Base-by-base conservation (phyloP, 1,284 basidiomycete species). In the Puccinia novopanici region DNA sequence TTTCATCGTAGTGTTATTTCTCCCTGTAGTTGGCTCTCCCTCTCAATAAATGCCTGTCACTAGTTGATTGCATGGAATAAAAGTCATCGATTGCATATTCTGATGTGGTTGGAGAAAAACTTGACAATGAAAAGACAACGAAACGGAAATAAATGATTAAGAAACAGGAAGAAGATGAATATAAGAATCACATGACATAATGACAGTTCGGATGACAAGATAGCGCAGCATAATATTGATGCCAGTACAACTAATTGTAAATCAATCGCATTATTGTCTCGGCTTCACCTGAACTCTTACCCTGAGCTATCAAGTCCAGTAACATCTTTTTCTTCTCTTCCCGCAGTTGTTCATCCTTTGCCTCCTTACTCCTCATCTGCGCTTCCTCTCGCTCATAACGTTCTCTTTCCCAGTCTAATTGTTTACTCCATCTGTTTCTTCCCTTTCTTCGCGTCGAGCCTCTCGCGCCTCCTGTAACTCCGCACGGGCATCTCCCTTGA, bases 371-470 rank as follows among this genome's bases (percentile, higher is more conserved):
- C 15, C 8, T 15, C 8, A 15, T 45, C 45, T 8, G 6, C 9
- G 50, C 9, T 61, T 37, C 30, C 8, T 24, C 34, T 27, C 61
- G n/a, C 15, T 61, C 24, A 27, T 65, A 65, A 15, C 61, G 27
- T n/a, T 65, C 61, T n/a, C 61, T 34, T 37, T 65, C 61, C 61
- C 61, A 65, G 1, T 40, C 17, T 17, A 65, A 27, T n/a, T 65
- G 59, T 30, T 24, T 15, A 61, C 3, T 37, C 59, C 59, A 61
- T 37, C 34, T 6, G 34, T 30, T 34, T 4, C 17, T 30, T 61
- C 59, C 37, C 59, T n/a, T 37, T n/a, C 61, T n/a, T 65, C 37
- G 1, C n/a, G 9, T 17, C n/a, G n/a, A n/a, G n/a, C n/a, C n/a
- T n/a, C n/a, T n/a, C n/a, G n/a, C n/a, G n/a, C n/a, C n/a, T n/a